phyloP scores from a whole-genome alignment of 495 filamentous ascomycete genomes.

The Hyaloscypha variabilis region DNA sequence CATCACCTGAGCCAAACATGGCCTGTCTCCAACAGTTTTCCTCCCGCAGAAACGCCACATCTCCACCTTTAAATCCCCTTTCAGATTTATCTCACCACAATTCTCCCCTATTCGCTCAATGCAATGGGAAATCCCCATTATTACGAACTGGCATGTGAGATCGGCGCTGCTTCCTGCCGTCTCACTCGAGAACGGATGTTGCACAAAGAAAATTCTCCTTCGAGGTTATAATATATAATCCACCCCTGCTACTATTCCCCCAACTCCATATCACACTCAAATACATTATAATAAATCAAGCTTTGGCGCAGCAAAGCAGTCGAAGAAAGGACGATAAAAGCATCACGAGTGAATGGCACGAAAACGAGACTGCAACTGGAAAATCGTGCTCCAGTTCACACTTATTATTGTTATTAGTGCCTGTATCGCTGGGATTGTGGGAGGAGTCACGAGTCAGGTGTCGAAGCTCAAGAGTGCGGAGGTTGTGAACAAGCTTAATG shows the following conservation, averaged over 20 bases:
- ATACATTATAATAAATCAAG: not conserved
- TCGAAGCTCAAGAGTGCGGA: not conserved
- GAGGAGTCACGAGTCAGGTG: conserved; percentile 2
- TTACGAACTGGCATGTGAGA: conserved; percentile 1
- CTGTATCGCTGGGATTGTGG: conserved; percentile 4
- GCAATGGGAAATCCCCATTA: not conserved
- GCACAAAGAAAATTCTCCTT: not conserved
- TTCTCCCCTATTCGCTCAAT: not conserved
- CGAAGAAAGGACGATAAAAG: no score
- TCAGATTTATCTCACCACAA: not conserved
- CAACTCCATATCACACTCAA: not conserved
- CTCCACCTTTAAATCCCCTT: not conserved
- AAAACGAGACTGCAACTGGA: not conserved
- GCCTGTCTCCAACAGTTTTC: not conserved
- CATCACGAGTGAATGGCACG: not conserved
- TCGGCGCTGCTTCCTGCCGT: not conserved
- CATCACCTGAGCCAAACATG: not conserved
- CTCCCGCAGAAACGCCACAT: not conserved
- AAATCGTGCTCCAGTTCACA: not conserved
- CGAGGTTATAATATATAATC: not conserved
- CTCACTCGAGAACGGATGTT: not conserved
- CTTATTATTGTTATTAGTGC: not conserved
- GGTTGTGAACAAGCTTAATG: not conserved
- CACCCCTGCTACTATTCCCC: not conserved
- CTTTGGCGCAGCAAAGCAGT: not conserved